Conservation (phyloP, 1,284 basidiomycete species). For the Ceratobasidium sp. region DNA sequence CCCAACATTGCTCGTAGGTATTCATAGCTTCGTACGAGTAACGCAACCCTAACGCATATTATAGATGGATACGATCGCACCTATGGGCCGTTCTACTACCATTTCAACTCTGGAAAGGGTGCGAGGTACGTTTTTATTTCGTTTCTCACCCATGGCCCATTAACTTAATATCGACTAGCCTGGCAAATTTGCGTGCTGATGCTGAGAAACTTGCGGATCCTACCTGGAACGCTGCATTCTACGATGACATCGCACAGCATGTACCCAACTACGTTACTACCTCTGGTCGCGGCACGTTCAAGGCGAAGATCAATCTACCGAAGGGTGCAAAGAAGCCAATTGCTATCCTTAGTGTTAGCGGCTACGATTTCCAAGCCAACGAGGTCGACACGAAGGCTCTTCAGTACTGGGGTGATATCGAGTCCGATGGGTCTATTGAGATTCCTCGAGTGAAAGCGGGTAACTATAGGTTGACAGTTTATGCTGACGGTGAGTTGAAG, state of each 20-base stretch:
- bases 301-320: slow-evolving; percentile 45
- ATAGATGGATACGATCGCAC: slow-evolving; percentile 48
- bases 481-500: slow-evolving; percentile 46
- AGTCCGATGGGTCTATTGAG: slow-evolving; percentile 43
- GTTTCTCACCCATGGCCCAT: slow-evolving; percentile 2
- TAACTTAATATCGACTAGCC: slow-evolving; percentile 2
- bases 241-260: slow-evolving; percentile 47
- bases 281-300: slow-evolving; percentile 45
- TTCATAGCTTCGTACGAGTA: background rate
- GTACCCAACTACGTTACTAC: slow-evolving; percentile 46
- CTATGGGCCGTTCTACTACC: slow-evolving; percentile 47
- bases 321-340: slow-evolving; percentile 44
- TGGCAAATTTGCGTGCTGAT: slow-evolving; percentile 42
- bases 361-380: slow-evolving; percentile 48
- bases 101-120: slow-evolving; percentile 44
- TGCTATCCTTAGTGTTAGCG: slow-evolving; percentile 46
- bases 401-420: slow-evolving; percentile 49
- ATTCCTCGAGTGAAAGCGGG: slow-evolving; percentile 48
- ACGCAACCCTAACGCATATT: background rate
- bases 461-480: slow-evolving; percentile 48
- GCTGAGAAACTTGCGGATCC: slow-evolving; percentile 44
- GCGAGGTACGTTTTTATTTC: background rate
- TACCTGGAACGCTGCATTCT: slow-evolving; percentile 47
- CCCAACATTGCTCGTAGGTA: slow-evolving; percentile 46
- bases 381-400: slow-evolving; percentile 43